These are phyloP conservation scores for Alisma plantagoaquatica DNA, from an alignment of 106 monocot genomes.

Conservation along the genomic window DNA sequence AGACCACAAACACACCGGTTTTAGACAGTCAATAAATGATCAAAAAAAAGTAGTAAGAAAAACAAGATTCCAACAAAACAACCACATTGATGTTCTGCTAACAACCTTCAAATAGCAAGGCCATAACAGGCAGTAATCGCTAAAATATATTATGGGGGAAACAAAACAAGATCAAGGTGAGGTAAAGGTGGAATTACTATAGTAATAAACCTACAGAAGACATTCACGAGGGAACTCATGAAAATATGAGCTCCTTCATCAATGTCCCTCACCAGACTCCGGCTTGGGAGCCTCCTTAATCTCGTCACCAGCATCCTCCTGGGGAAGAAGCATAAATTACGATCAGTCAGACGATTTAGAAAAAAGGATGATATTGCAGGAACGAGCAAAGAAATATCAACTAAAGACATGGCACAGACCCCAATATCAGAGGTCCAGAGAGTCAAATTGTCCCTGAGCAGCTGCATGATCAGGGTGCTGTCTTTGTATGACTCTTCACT, in stretches of 20 bases:
- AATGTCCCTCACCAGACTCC: constrained; percentile 19
- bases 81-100: too few relatives aligned
- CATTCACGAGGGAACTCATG: too few relatives aligned
- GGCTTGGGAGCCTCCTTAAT: constrained; percentile 19
- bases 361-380: not conserved
- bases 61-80: too few relatives aligned
- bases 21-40: too few relatives aligned
- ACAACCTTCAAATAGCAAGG: too few relatives aligned
- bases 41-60: too few relatives aligned
- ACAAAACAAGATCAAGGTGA: too few relatives aligned
- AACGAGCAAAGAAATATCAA: not conserved
- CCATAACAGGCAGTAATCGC: too few relatives aligned
- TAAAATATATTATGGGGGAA: too few relatives aligned
- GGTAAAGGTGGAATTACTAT: too few relatives aligned
- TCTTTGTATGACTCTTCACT: constrained; percentile 17
- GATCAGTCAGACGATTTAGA: not conserved
- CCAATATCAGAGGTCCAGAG: constrained; percentile 18
- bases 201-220: too few relatives aligned
- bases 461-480: constrained; percentile 18
- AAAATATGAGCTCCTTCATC: not conserved
- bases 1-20: too few relatives aligned
- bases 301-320: constrained; percentile 35
- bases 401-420: not conserved
- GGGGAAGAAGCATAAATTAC: not conserved
- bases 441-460: constrained; percentile 15